These are phyloP conservation scores for Mucor mucedo DNA, from an alignment of 371 early-diverging fungal species.

Conservation along the genomic window DNA sequence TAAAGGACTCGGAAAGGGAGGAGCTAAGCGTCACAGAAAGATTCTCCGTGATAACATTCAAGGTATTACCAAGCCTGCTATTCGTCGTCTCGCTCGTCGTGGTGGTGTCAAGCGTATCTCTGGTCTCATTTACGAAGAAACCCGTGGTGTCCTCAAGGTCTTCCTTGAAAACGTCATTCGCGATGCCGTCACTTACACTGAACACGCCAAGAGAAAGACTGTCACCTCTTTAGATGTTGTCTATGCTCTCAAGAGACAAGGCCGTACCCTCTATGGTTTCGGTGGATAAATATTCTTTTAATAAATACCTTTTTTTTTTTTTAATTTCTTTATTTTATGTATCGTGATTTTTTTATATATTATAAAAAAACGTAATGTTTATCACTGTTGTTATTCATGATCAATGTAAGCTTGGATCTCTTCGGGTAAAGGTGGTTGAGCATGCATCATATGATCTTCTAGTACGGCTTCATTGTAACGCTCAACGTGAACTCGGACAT, in stretches of 20 bases:
- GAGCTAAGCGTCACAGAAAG: constrained; percentile 99
- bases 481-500: constrained; percentile 20
- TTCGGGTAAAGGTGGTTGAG: constrained; percentile 13
- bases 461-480: constrained; percentile 27
- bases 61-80: constrained; percentile 99
- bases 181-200: constrained; percentile 99
- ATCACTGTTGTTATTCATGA: background rate
- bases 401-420: constrained; percentile 14
- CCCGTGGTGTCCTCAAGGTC: constrained; percentile 94
- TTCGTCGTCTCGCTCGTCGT: constrained; percentile 99
- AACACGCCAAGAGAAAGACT: constrained; percentile 99
- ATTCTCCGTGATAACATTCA: constrained; percentile 97
- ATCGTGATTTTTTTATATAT: background rate
- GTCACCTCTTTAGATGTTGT: constrained; percentile 94
- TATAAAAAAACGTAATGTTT: background rate
- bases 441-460: constrained; percentile 24
- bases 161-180: constrained; percentile 99
- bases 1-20: constrained; percentile 96
- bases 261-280: constrained; percentile 87
- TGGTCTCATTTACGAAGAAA: constrained; percentile 97
- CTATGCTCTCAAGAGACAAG: constrained; percentile 98
- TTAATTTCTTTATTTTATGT: background rate
- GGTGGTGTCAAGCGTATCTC: constrained; percentile 99
- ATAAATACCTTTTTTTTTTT: background rate
- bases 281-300: constrained; percentile 45